Evolutionary conservation across 73 alveolate species (phyloP).

Genomic region (Uronychia setigera): DNA sequence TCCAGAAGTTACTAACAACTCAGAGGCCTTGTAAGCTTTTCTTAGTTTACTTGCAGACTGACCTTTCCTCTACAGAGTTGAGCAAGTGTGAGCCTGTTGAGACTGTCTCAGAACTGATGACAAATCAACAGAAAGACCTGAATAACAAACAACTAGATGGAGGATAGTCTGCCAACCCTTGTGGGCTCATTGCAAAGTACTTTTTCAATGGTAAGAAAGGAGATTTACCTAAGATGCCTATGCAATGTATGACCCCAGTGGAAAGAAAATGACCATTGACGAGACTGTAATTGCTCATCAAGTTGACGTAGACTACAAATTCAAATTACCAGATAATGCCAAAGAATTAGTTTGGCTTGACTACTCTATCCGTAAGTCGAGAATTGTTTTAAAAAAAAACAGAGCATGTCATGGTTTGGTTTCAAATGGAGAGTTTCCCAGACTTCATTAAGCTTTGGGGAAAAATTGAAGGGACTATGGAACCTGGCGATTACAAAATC

Average conservation of each 20-base stretch:
- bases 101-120: slow-evolving; percentile 42
- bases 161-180: slow-evolving; percentile 75
- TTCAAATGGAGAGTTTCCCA: slow-evolving; percentile 79
- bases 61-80: slow-evolving; percentile 13
- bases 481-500: slow-evolving; percentile 42
- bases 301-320: slow-evolving; percentile 71
- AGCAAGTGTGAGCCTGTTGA: slow-evolving; percentile 58
- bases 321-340: slow-evolving; percentile 57
- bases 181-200: slow-evolving; percentile 91
- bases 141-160: slow-evolving; percentile 40
- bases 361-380: slow-evolving; percentile 29
- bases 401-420: slow-evolving; percentile 87
- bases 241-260: slow-evolving; percentile 12
- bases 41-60: not conserved
- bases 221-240: slow-evolving; percentile 21
- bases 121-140: slow-evolving; percentile 4
- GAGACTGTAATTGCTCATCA: slow-evolving; percentile 75
- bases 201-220: slow-evolving; percentile 75
- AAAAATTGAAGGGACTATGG: slow-evolving; percentile 40
- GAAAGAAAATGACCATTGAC: slow-evolving; percentile 33
- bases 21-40: slow-evolving; percentile 76
- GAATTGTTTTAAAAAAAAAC: not conserved
- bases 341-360: slow-evolving; percentile 63
- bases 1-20: slow-evolving; percentile 70
- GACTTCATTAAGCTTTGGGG: slow-evolving; percentile 75